Evolutionary conservation across 2,329 filamentous ascomycete species (phyloP).

Genomic region (Chrysosphaeria jannelii): DNA sequence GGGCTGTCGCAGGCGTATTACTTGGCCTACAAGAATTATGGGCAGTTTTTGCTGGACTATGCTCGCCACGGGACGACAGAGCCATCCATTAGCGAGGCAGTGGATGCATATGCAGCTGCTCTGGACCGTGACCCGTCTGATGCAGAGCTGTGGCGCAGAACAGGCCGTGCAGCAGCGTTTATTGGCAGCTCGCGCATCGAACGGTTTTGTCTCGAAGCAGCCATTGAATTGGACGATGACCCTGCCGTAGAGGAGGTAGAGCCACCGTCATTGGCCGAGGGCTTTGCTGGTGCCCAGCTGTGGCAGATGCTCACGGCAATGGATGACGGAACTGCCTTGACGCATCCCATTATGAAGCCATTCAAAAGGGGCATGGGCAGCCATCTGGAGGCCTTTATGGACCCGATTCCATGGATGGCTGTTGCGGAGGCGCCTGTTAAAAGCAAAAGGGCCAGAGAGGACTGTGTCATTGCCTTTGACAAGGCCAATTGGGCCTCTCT

Average conservation of each 20-base stretch:
- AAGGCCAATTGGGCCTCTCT: slow-evolving; percentile 14
- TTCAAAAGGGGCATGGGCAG: slow-evolving; percentile 23
- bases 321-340: slow-evolving; percentile 22
- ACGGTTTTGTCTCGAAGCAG: slow-evolving; percentile 32
- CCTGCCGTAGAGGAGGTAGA: slow-evolving; percentile 30
- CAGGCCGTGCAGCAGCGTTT: slow-evolving; percentile 25
- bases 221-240: slow-evolving; percentile 36
- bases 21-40: slow-evolving; percentile 82
- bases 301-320: slow-evolving; percentile 22
- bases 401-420: slow-evolving; percentile 31
- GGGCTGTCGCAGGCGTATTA: slow-evolving; percentile 74
- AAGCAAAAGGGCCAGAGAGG: too few species aligned
- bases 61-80: slow-evolving; percentile 21
- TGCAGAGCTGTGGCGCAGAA: slow-evolving; percentile 31
- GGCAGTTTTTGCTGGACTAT: slow-evolving; percentile 63
- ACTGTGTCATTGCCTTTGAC: slow-evolving; percentile 8
- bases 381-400: slow-evolving; percentile 24
- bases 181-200: slow-evolving; percentile 24
- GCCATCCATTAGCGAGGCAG: slow-evolving; percentile 10
- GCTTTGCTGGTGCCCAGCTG: slow-evolving; percentile 29
- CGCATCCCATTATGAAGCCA: slow-evolving; percentile 28
- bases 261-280: slow-evolving; percentile 30
- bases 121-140: slow-evolving; percentile 35
- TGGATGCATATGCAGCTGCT: slow-evolving; percentile 25
- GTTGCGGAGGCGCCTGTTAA: too few species aligned